Conservation (phyloP, 441 rosid species). For the Arabidopsis lyrata region DNA sequence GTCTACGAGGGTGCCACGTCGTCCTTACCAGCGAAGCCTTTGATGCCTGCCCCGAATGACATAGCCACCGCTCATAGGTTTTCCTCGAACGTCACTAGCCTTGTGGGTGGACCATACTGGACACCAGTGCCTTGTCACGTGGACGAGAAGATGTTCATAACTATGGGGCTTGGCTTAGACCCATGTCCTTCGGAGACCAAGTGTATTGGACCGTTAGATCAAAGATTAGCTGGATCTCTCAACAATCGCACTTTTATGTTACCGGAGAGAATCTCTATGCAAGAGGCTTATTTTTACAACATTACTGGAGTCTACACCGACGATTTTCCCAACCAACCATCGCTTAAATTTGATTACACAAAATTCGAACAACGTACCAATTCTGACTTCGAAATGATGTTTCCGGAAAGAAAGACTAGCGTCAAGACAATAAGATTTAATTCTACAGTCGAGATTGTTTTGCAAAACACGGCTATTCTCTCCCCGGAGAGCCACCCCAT, state of each 20-base stretch:
- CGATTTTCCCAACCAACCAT: conserved; percentile 70
- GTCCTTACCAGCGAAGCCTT: conserved; percentile 50
- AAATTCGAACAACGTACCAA: conserved; percentile 48
- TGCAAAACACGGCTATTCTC: conserved; percentile 67
- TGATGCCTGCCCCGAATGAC: conserved; percentile 58
- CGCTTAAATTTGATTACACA: conserved; percentile 60
- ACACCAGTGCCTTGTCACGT: conserved; percentile 61
- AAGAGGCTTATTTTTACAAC: conserved; percentile 68
- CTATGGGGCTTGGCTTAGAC: conserved; percentile 57
- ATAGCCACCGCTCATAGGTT: conserved; percentile 61
- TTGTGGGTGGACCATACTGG: conserved; percentile 56
- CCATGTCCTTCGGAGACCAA: conserved; percentile 50
- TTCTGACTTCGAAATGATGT: conserved; percentile 41
- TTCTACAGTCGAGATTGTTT: conserved; percentile 64
- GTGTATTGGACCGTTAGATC: conserved; percentile 29
- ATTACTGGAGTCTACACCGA: conserved; percentile 54
- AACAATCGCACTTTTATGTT: conserved; percentile 61
- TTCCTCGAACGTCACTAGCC: conserved; percentile 49
- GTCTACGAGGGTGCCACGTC: conserved; percentile 51
- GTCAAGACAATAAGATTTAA: conserved; percentile 59
- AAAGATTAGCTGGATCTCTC: conserved; percentile 54
- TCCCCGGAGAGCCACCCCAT: conserved; percentile 71
- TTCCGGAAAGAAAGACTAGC: conserved; percentile 49
- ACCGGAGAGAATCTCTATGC: conserved; percentile 56
- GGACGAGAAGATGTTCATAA: conserved; percentile 61